A percentile compares a stretch with the other conserved stretches of the same genome.
Conservation (phyloP, 2,329 filamentous ascomycete genomes). For the Xylaria sp. region DNA sequence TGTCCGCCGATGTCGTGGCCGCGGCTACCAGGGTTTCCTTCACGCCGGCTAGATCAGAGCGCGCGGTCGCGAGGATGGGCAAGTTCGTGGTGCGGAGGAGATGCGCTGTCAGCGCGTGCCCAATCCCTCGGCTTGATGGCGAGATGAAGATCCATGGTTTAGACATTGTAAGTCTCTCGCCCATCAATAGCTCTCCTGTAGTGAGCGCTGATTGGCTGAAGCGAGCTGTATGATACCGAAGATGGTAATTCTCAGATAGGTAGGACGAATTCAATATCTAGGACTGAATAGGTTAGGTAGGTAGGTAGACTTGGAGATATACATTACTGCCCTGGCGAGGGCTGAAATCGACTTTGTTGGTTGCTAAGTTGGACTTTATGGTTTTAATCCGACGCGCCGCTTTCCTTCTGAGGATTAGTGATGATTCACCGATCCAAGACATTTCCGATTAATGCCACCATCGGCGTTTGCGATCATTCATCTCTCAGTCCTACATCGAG, state of each 20-base stretch:
- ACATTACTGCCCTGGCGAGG: background rate
- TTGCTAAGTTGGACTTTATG: background rate
- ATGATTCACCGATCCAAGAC: constrained; percentile 28
- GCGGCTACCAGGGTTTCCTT: constrained; percentile 50
- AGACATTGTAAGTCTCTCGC: constrained; percentile 49
- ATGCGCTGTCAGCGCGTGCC: constrained; percentile 60
- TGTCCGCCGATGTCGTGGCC: constrained; percentile 47
- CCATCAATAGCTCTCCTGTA: background rate
- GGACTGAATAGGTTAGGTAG: background rate
- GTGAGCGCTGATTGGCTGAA: constrained; percentile 27
- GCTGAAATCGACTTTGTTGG: background rate
- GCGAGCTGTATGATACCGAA: constrained; percentile 18
- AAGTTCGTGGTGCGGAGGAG: constrained; percentile 60
- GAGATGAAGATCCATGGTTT: constrained; percentile 63
- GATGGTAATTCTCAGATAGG: constrained; percentile 33
- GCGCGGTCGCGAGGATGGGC: constrained; percentile 61
- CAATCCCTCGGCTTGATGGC: constrained; percentile 62
- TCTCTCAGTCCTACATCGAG: background rate
- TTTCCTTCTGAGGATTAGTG: background rate
- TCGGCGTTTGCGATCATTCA: background rate
- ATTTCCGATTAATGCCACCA: background rate
- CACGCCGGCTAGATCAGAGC: constrained; percentile 51
- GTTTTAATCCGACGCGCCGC: background rate
- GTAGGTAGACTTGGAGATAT: background rate
- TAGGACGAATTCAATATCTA: background rate